These are phyloP conservation scores for Hyaloscypha hepaticicola DNA, from an alignment of 495 filamentous ascomycete genomes.

Conservation along the genomic window DNA sequence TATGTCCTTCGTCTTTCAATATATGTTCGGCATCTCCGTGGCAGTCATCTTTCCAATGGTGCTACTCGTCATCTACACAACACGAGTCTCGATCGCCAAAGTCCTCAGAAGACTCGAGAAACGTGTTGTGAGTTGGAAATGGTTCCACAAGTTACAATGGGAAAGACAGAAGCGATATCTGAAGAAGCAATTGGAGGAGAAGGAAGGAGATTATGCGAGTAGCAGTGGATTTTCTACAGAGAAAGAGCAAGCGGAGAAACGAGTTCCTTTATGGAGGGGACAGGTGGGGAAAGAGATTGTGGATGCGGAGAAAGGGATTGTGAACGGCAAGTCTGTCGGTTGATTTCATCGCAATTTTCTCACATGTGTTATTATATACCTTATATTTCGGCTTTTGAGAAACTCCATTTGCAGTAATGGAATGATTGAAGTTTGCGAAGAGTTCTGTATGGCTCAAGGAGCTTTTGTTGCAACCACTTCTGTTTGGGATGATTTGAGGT, in stretches of 20 bases:
- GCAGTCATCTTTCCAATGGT: slow-evolving; percentile 10
- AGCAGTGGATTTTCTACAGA: background rate
- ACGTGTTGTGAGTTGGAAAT: background rate
- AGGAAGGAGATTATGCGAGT: background rate
- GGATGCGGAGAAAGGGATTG: background rate
- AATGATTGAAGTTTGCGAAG: too few relatives aligned
- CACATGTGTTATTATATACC: too few relatives aligned
- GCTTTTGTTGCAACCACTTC: too few relatives aligned
- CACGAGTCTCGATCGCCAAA: background rate
- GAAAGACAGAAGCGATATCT: background rate
- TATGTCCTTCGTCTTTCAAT: slow-evolving; percentile 6
- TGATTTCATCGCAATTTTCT: too few relatives aligned
- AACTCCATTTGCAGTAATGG: too few relatives aligned
- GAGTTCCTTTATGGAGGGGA: background rate
- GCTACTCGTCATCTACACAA: slow-evolving; percentile 15
- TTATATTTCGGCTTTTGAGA: too few relatives aligned
- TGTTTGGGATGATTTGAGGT: too few relatives aligned
- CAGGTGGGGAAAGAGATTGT: background rate
- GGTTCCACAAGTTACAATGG: background rate
- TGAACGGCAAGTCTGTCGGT: background rate
- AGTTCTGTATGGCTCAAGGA: too few relatives aligned
- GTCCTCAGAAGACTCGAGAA: background rate
- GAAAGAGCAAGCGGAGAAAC: background rate
- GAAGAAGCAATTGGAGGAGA: background rate
- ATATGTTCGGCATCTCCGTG: slow-evolving; percentile 12